Percentiles rank a stretch among this genome's conserved stretches.
These are phyloP conservation scores for Scutellaria minor DNA, from an alignment of 257 asterid species.

Conservation along the genomic window DNA sequence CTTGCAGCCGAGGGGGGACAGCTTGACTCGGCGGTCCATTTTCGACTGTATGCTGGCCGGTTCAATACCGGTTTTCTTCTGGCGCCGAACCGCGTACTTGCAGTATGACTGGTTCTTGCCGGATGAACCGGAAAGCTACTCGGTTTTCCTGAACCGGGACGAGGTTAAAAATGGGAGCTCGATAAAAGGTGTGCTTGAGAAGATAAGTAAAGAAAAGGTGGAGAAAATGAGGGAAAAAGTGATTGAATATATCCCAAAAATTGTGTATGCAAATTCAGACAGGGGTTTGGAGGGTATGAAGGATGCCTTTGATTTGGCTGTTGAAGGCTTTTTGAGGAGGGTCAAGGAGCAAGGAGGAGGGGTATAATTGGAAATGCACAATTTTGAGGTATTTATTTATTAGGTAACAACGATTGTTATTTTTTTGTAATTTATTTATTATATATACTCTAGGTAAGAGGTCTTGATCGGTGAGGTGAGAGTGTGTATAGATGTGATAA, in stretches of 20 bases:
- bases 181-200: slow-evolving; percentile 51
- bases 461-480: too few relatives aligned
- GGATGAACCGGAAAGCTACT: slow-evolving; percentile 63
- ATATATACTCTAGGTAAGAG: too few relatives aligned
- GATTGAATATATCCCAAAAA: slow-evolving; percentile 56
- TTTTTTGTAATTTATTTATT: too few relatives aligned
- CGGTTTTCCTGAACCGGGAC: slow-evolving; percentile 70
- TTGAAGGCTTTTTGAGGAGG: slow-evolving; percentile 67
- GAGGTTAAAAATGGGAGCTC: slow-evolving; percentile 67
- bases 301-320: slow-evolving; percentile 88
- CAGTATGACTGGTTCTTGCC: slow-evolving; percentile 91
- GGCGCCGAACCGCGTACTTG: slow-evolving; percentile 70
- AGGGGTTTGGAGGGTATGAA: slow-evolving; percentile 59
- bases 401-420: not conserved
- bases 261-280: slow-evolving; percentile 57
- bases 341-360: slow-evolving; percentile 45
- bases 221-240: slow-evolving; percentile 68
- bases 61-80: slow-evolving; percentile 85
- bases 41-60: slow-evolving; percentile 98
- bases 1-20: slow-evolving; percentile 89
- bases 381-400: not conserved
- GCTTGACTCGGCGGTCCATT: slow-evolving; percentile 74
- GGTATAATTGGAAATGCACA: slow-evolving; percentile 50
- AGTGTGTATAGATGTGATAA: too few relatives aligned
- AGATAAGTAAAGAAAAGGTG: slow-evolving; percentile 49